Evolutionary conservation across 345 rosid genomes (phyloP), one percentile per base, ranked within the genome.

Genomic region (Brassica cretica): DNA sequence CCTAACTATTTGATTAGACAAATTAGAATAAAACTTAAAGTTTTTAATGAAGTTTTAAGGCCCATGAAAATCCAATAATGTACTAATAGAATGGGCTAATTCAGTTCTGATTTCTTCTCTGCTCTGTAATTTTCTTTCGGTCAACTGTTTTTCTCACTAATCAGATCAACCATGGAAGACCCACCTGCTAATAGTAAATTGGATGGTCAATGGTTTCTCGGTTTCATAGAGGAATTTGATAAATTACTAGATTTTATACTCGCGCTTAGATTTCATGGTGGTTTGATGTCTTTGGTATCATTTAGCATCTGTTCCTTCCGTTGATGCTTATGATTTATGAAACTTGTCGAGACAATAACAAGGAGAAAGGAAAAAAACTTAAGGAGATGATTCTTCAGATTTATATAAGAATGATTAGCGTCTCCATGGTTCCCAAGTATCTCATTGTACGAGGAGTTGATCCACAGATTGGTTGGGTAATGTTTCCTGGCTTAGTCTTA

Each of bases 151-250:
- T 16, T 21, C 64, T 63, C 67, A 51, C 70, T 15, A 70, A 85
- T 82, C 78, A 65, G 67, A 82, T 79, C 84, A 74, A 73, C 60
- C 78, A 87, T 84, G 88, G 86, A 85, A 5, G 85, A 83, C 78
- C 9, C 35, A 74, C 58, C 56, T 1, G 15, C 15, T 12, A 7
- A 44, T 44, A 44, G 1, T 41, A 41, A 41, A 41, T 41, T 41
- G 49, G 49, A 10, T 41, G 49, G n/a, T 44, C 59, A 53, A 15
- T 49, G 59, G 5, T 53, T 53, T 53, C 21, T 53, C 21, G 16
- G 59, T 53, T 53, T 55, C 46, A 6, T 27, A 10, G 44, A 27
- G 61, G 25, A 72, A 15, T 59, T 71, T 63, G 69, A 63, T 44
- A 25, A 27, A 25, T 0, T 41, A 32, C 30, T 27, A 27, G 30